These are phyloP conservation scores for Beauveria sp. DNA, from an alignment of 2,329 filamentous ascomycete genomes.

Conservation along the genomic window DNA sequence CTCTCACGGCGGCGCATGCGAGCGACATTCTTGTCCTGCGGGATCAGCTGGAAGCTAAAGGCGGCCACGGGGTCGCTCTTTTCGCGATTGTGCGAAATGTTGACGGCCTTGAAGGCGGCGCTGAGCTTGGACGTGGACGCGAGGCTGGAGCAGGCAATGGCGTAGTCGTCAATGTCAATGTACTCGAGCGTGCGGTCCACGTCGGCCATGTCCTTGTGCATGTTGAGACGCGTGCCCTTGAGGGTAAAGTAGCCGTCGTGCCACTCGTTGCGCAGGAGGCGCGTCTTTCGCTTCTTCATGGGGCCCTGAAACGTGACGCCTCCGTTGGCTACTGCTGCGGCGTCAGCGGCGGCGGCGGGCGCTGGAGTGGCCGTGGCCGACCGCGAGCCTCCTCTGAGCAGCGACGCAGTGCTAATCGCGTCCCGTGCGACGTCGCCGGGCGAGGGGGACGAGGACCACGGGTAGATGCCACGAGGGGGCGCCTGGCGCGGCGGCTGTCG, in stretches of 20 bases:
- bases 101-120: slow-evolving; percentile 77
- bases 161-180: slow-evolving; percentile 83
- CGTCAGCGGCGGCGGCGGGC: slow-evolving; percentile 23
- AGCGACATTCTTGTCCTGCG: slow-evolving; percentile 51
- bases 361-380: slow-evolving; percentile 17
- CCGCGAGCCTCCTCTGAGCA: slow-evolving; percentile 16
- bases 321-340: slow-evolving; percentile 14
- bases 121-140: slow-evolving; percentile 73
- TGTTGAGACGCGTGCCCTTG: slow-evolving; percentile 63
- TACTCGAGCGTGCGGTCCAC: slow-evolving; percentile 60
- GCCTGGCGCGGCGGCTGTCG: slow-evolving; percentile 29
- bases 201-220: slow-evolving; percentile 58
- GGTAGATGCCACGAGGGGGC: slow-evolving; percentile 47
- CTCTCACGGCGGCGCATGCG: slow-evolving; percentile 48
- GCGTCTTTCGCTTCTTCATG: slow-evolving; percentile 91
- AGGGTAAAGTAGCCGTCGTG: slow-evolving; percentile 86
- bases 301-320: slow-evolving; percentile 58
- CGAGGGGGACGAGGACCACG: slow-evolving; percentile 47
- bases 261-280: slow-evolving; percentile 88
- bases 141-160: slow-evolving; percentile 73
- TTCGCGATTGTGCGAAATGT: slow-evolving; percentile 46
- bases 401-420: slow-evolving; percentile 18
- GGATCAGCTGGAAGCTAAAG: slow-evolving; percentile 81
- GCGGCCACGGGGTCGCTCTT: slow-evolving; percentile 55
- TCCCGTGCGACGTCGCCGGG: slow-evolving; percentile 36